A percentile compares a stretch with the other conserved stretches of the same genome.
phyloP scores from a whole-genome alignment of 2,329 filamentous ascomycete species.

The Colletotrichum sp. region DNA sequence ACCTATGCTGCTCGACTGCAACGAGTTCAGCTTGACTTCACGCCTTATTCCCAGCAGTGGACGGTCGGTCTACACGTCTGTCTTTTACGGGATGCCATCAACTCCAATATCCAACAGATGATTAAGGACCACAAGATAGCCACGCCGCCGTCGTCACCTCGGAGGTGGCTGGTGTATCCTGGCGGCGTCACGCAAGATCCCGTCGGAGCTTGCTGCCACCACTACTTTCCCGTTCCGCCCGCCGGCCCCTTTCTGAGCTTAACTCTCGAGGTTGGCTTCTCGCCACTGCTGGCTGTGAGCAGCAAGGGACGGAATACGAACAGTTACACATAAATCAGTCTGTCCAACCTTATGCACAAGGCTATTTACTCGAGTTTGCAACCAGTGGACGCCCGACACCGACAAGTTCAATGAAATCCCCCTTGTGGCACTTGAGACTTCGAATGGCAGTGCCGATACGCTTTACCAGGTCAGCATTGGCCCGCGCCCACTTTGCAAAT shows the following conservation, averaged over 20 bases:
- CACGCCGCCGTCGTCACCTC: neutral
- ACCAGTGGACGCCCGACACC: neutral
- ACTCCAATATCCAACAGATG: neutral
- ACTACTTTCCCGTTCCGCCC: neutral
- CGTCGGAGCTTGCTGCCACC: neutral
- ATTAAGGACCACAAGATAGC: neutral
- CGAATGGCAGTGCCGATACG: neutral
- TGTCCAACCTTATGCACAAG: neutral
- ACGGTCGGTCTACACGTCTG: neutral
- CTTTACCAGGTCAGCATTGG: slow-evolving; percentile 8
- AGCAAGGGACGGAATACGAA: neutral
- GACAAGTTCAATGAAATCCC: neutral
- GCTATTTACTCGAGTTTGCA: neutral
- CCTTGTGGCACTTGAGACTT: neutral
- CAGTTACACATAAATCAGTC: neutral
- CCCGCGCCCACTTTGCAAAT: slow-evolving; percentile 5
- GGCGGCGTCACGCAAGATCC: neutral
- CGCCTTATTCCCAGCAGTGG: neutral
- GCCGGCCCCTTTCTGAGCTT: neutral
- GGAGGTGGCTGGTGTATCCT: neutral
- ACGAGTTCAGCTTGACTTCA: neutral
- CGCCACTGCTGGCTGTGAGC: neutral
- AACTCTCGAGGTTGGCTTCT: neutral
- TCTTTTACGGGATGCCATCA: neutral
- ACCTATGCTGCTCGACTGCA: neutral